A percentile compares a stretch with the other conserved stretches of the same genome.
phyloP scores from a whole-genome alignment of 352 stramenopile species.

The Phytophthora hybrid region DNA sequence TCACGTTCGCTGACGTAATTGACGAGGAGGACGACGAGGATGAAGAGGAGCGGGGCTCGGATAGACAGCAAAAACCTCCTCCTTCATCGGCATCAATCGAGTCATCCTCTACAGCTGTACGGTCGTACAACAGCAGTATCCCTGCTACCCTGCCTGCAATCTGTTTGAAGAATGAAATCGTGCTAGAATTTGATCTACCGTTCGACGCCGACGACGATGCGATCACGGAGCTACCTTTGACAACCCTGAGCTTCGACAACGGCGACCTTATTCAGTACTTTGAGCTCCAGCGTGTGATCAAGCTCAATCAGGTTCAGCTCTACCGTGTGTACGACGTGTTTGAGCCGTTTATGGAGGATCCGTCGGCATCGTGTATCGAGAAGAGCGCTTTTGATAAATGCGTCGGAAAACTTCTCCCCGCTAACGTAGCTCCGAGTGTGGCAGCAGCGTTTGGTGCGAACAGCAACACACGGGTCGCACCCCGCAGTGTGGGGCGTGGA shows the following conservation, averaged over 20 bases:
- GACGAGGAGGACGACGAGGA: conserved; percentile 78
- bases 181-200: conserved; percentile 85
- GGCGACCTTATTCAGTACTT: conserved; percentile 86
- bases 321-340: conserved; percentile 78
- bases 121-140: conserved; percentile 59
- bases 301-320: conserved; percentile 76
- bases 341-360: conserved; percentile 70
- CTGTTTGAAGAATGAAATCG: conserved; percentile 84
- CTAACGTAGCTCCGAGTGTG: conserved; percentile 60
- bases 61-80: conserved; percentile 14
- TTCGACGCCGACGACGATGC: conserved; percentile 73
- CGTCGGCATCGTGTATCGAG: conserved; percentile 69
- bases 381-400: conserved; percentile 85
- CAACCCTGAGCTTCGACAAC: conserved; percentile 82
- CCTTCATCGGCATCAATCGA: conserved; percentile 55
- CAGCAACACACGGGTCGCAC: conserved; percentile 62
- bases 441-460: conserved; percentile 70
- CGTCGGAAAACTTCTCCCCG: conserved; percentile 67
- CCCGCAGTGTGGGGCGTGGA: conserved; percentile 64
- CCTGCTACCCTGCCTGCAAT: conserved; percentile 74
- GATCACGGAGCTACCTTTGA: conserved; percentile 70
- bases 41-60: conserved; percentile 31
- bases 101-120: conserved; percentile 64
- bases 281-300: conserved; percentile 78
- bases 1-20: conserved; percentile 73